These are phyloP conservation scores for Candida piceae DNA, from an alignment of 805 yeast genomes.

Conservation along the genomic window DNA sequence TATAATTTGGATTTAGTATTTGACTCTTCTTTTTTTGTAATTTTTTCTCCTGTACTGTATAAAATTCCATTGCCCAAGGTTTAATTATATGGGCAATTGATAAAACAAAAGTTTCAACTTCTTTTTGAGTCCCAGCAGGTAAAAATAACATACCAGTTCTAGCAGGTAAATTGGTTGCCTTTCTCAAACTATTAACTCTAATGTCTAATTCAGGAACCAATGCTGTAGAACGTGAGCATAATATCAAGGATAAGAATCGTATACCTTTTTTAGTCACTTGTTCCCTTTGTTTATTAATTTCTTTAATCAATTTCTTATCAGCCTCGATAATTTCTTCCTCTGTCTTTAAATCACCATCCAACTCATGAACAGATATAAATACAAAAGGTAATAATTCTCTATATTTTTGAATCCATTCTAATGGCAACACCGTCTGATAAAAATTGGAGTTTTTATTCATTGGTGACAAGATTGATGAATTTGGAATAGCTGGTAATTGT, in stretches of 20 bases:
- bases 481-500: no score
- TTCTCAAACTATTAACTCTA: slow-evolving; percentile 34
- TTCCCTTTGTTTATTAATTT: slow-evolving; percentile 31
- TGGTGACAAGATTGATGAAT: slow-evolving; percentile 43
- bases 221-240: slow-evolving; percentile 27
- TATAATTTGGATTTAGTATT: slow-evolving; percentile 21
- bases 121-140: slow-evolving; percentile 37
- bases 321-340: slow-evolving; percentile 16
- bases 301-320: slow-evolving; percentile 33
- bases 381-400: slow-evolving; percentile 42
- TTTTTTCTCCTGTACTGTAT: slow-evolving; percentile 34
- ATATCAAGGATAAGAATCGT: slow-evolving; percentile 32
- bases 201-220: slow-evolving; percentile 31
- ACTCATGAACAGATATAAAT: slow-evolving; percentile 39
- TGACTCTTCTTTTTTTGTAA: slow-evolving; percentile 36
- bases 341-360: slow-evolving; percentile 29
- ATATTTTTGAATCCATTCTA: slow-evolving; percentile 52
- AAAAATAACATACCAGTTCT: slow-evolving; percentile 40
- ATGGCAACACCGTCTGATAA: slow-evolving; percentile 38
- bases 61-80: slow-evolving; percentile 41
- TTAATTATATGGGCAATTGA: slow-evolving; percentile 35
- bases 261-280: slow-evolving; percentile 27
- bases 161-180: slow-evolving; percentile 38
- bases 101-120: slow-evolving; percentile 36
- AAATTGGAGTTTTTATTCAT: slow-evolving; percentile 34